Evolutionary conservation across 148 eudicot genomes (phyloP).

Genomic region (Silene uniflora): DNA sequence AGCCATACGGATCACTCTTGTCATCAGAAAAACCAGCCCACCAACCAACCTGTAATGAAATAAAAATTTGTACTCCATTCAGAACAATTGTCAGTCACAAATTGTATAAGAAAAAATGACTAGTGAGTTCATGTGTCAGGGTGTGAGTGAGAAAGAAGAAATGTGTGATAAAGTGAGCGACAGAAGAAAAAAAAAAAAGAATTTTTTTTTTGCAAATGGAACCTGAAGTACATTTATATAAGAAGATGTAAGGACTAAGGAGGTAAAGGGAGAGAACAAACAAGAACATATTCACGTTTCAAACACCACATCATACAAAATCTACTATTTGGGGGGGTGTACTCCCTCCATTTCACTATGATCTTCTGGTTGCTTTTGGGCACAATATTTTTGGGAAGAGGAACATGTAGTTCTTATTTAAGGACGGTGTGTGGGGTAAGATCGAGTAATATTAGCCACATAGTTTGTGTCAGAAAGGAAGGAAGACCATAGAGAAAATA

Average conservation of each 20-base stretch:
- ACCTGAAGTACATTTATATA: neutral
- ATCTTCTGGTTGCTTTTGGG: no score
- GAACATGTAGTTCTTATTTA: no score
- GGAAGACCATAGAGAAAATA: no score
- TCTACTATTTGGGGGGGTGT: neutral
- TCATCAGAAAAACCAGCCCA: constrained; percentile 93
- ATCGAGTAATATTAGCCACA: no score
- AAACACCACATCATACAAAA: neutral
- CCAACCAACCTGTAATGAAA: constrained; percentile 81
- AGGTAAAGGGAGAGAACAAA: neutral
- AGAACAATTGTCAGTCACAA: neutral
- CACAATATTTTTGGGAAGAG: no score
- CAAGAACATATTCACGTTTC: neutral
- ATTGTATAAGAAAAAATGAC: neutral
- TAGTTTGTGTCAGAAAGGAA: no score
- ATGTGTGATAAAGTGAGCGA: neutral
- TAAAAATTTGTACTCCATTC: neutral
- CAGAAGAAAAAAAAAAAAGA: neutral
- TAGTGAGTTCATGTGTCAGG: neutral
- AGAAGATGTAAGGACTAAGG: neutral
- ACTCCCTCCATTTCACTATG: no score
- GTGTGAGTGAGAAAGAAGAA: neutral
- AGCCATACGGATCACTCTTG: constrained; percentile 71
- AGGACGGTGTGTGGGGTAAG: no score
- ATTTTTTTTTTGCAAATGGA: neutral